These are phyloP conservation scores for Podaxis sp. DNA, from an alignment of 768 basidiomycete species.

Conservation along the genomic window DNA sequence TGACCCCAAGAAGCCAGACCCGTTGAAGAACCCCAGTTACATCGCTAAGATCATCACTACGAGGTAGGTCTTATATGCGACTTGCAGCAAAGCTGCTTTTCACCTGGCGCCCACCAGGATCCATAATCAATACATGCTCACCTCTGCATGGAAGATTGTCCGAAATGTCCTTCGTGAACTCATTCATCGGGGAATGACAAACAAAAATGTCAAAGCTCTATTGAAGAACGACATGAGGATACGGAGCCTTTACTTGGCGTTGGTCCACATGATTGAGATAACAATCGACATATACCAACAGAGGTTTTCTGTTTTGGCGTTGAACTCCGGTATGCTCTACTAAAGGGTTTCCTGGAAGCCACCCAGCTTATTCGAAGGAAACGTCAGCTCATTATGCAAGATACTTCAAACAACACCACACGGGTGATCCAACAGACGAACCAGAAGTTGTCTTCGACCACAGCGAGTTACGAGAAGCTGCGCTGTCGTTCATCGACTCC, in stretches of 20 bases:
- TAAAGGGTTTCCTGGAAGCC: not conserved
- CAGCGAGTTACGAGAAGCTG: slow-evolving; percentile 51
- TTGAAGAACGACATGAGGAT: slow-evolving; percentile 48
- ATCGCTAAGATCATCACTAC: slow-evolving; percentile 57
- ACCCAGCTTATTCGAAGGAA: not conserved
- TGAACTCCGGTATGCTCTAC: slow-evolving; percentile 55
- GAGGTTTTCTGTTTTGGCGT: slow-evolving; percentile 65
- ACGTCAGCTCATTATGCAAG: slow-evolving; percentile 62
- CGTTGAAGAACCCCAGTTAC: slow-evolving; percentile 38
- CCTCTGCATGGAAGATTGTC: slow-evolving; percentile 81
- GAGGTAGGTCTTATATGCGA: slow-evolving; percentile 34
- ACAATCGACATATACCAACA: slow-evolving; percentile 60
- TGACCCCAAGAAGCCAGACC: slow-evolving; percentile 21
- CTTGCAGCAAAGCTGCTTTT: not conserved
- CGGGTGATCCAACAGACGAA: slow-evolving; percentile 36
- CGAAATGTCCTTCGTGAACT: slow-evolving; percentile 52
- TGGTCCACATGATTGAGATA: slow-evolving; percentile 59
- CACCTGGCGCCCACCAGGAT: slow-evolving; percentile 40
- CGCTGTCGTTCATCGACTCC: slow-evolving; percentile 77
- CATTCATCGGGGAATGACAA: slow-evolving; percentile 48
- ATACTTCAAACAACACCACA: slow-evolving; percentile 60
- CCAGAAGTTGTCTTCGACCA: slow-evolving; percentile 53
- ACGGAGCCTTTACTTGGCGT: slow-evolving; percentile 54
- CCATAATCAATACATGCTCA: slow-evolving; percentile 78
- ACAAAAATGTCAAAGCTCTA: slow-evolving; percentile 45